Evolutionary conservation across 2,329 filamentous ascomycete genomes (phyloP), one percentile per base, ranked within the genome.

Genomic region (Aspergillus ustus): DNA sequence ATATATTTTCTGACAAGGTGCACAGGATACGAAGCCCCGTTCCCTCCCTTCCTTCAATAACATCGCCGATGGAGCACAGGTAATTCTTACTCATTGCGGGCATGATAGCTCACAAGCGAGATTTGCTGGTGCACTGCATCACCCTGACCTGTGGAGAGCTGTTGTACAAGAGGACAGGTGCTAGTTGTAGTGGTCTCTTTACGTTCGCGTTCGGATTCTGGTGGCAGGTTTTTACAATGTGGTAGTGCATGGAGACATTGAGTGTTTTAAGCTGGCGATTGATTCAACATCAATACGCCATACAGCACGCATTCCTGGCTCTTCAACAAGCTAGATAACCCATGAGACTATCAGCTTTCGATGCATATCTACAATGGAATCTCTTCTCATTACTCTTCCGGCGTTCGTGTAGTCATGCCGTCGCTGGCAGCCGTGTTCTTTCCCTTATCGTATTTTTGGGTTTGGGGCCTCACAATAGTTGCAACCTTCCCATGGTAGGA

Each of bases 21-120:
- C 46, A 7, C 52, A 54, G 37, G 28, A 34, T 17, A 6, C n/a
- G 29, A 3, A 57, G n/a, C 2, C 53, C 7, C 31, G 22, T 13
- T 22, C 20, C 17, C 46, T 57, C 20, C 55, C 34, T 2, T 44
- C 34, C 1, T 57, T 22, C 19, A 29, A 40, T n/a, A 57, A 57
- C n/a, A 51, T 57, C 37, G 55, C 55, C 15, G 46, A 57, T 3
- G 34, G 31, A 9, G 55, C 55, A 4, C 45, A 50, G 46, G 55
- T 57, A 7, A 57, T 57, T 15, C 1, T 29, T 13, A 19, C n/a
- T n/a, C 7, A 57, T 20, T 49, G 45, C 19, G 25, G 54, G 19
- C n/a, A 45, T 8, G 19, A 56, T 7, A 8, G 17, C 2, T 25
- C 8, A 15, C 2, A 4, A 4, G 53, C 13, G 45, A 20, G 34